Percentiles rank a stretch among this genome's conserved stretches.
Conservation (phyloP, 805 yeast species). For the Kluyveromyces dobzhanskii region DNA sequence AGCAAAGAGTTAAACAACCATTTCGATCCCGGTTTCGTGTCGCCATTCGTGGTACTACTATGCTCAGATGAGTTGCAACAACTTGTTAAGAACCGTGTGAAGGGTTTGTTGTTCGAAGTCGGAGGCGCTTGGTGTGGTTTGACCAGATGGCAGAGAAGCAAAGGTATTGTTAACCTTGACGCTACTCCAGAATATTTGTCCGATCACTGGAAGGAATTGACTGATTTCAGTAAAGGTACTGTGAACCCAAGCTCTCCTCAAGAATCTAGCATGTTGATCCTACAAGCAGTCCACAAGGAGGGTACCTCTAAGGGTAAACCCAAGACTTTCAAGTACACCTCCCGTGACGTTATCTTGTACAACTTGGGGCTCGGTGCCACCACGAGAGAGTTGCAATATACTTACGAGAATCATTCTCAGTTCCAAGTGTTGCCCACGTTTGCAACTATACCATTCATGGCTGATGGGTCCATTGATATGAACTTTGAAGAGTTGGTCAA, state of each 20-base stretch:
- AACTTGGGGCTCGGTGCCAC: slow-evolving; percentile 86
- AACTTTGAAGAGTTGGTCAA: slow-evolving; percentile 57
- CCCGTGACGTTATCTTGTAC: slow-evolving; percentile 70
- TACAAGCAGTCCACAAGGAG: slow-evolving; percentile 47
- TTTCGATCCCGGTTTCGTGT: slow-evolving; percentile 81
- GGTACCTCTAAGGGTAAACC: slow-evolving; percentile 33
- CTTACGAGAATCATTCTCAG: slow-evolving; percentile 64
- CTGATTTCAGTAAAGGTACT: slow-evolving; percentile 52
- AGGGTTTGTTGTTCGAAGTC: slow-evolving; percentile 81
- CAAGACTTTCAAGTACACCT: slow-evolving; percentile 46
- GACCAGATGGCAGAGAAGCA: slow-evolving; percentile 91
- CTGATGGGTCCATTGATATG: slow-evolving; percentile 46
- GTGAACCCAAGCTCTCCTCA: slow-evolving; percentile 46
- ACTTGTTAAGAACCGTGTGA: slow-evolving; percentile 27
- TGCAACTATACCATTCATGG: slow-evolving; percentile 83
- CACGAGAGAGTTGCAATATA: slow-evolving; percentile 65
- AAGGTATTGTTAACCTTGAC: slow-evolving; percentile 60
- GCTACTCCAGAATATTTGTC: slow-evolving; percentile 60
- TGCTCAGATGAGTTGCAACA: slow-evolving; percentile 61
- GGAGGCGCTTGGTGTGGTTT: slow-evolving; percentile 97
- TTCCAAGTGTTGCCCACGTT: slow-evolving; percentile 85
- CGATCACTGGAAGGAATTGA: slow-evolving; percentile 57
- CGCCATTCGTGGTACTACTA: slow-evolving; percentile 77
- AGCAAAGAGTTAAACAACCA: slow-evolving; percentile 65
- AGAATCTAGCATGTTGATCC: slow-evolving; percentile 74